Percentiles rank a stretch among this genome's conserved stretches.
These are phyloP conservation scores for Nepenthes alata DNA, from an alignment of 179 eudicot species.

Conservation along the genomic window DNA sequence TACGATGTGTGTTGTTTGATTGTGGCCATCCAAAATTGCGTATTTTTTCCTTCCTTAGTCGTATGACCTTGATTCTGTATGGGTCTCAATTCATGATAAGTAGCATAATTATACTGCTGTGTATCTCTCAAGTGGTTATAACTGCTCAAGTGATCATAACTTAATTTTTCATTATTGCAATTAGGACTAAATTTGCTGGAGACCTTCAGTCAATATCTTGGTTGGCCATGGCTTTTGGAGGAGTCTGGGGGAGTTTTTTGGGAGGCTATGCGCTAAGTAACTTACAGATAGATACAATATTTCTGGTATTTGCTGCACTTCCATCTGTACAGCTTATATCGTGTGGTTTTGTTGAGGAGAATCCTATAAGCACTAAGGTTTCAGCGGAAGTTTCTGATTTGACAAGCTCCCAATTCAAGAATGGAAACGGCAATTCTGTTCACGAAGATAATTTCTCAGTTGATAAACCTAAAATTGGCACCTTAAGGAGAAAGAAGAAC, in stretches of 20 bases:
- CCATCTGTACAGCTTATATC: slow-evolving; percentile 78
- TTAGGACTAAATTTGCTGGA: slow-evolving; percentile 84
- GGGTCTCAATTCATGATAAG: neutral
- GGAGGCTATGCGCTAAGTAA: slow-evolving; percentile 73
- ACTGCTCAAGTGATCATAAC: too few species aligned
- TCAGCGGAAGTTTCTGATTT: slow-evolving; percentile 18
- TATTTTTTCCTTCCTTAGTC: too few species aligned
- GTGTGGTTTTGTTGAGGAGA: slow-evolving; percentile 66
- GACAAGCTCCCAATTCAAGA: slow-evolving; percentile 18
- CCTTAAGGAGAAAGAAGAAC: slow-evolving; percentile 46
- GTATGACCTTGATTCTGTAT: too few species aligned
- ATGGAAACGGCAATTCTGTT: slow-evolving; percentile 18
- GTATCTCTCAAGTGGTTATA: too few species aligned
- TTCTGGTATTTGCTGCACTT: slow-evolving; percentile 62
- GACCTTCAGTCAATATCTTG: slow-evolving; percentile 93
- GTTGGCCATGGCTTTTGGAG: slow-evolving; percentile 93
- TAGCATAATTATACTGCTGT: neutral
- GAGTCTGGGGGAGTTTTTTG: slow-evolving; percentile 75
- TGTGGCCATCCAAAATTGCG: too few species aligned
- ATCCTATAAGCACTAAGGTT: slow-evolving; percentile 18
- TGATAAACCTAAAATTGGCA: slow-evolving; percentile 29
- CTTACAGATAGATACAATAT: slow-evolving; percentile 50
- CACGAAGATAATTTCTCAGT: slow-evolving; percentile 20
- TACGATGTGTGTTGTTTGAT: too few species aligned
- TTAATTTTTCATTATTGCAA: neutral